Conservation (phyloP, 2,329 filamentous ascomycete species). For the Lecanicillium sp. region DNA sequence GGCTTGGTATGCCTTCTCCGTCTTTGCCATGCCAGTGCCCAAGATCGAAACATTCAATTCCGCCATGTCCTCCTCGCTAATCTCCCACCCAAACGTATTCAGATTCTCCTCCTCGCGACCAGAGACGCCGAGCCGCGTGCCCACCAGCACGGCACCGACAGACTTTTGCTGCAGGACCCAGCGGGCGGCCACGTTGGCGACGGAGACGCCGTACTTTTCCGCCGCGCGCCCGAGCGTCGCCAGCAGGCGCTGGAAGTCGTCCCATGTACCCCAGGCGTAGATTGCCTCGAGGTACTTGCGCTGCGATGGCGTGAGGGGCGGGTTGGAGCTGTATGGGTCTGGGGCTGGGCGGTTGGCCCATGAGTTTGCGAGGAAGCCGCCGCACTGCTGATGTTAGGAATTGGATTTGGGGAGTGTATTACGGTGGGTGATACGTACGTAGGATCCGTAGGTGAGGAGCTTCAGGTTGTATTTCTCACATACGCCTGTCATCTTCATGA, state of each 20-base stretch:
- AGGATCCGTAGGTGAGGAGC: conserved; percentile 16
- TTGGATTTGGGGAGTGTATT: background rate
- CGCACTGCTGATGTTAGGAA: conserved; percentile 13
- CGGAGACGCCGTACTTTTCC: conserved; percentile 28
- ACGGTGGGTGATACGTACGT: conserved; percentile 14
- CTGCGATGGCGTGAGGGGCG: conserved; percentile 25
- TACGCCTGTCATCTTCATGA: conserved; percentile 12
- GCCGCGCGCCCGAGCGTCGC: conserved; percentile 27
- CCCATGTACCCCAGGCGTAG: conserved; percentile 38
- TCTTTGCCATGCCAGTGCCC: conserved; percentile 9
- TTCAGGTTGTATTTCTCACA: conserved; percentile 13
- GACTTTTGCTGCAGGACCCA: conserved; percentile 40
- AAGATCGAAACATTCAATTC: conserved; percentile 17
- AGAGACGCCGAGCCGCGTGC: conserved; percentile 25
- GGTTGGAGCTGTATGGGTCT: conserved; percentile 21
- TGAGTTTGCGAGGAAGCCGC: conserved; percentile 25
- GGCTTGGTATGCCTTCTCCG: conserved; percentile 21
- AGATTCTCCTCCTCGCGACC: conserved; percentile 15
- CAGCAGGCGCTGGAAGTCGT: conserved; percentile 36
- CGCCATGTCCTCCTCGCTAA: conserved; percentile 12
- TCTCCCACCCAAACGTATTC: conserved; percentile 13
- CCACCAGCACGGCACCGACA: conserved; percentile 41
- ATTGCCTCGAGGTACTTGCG: conserved; percentile 20
- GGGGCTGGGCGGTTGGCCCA: conserved; percentile 24
- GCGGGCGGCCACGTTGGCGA: conserved; percentile 37